A percentile compares a stretch with the other conserved stretches of the same genome.
These are phyloP conservation scores for Dittrichia graveolens DNA, from an alignment of 129 eudicot genomes.

Conservation along the genomic window DNA sequence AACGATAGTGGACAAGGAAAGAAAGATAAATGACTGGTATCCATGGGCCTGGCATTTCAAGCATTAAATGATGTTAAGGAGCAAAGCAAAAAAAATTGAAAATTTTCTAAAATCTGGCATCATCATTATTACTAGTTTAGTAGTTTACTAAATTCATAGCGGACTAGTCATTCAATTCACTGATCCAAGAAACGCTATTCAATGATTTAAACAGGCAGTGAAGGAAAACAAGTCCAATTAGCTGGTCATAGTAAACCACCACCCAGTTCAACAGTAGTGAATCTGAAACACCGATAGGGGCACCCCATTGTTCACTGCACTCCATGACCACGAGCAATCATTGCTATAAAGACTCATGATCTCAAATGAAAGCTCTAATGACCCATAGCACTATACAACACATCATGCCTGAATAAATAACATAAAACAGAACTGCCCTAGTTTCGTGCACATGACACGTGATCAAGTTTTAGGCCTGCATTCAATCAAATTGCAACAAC, in stretches of 20 bases:
- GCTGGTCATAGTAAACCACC: not conserved
- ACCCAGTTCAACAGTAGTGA: slow-evolving; percentile 7
- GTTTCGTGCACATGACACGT: slow-evolving; percentile 18
- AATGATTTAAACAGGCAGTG: not conserved
- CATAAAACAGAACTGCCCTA: slow-evolving; percentile 31
- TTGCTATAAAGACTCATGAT: slow-evolving; percentile 22
- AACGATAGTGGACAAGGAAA: slow-evolving; percentile 9
- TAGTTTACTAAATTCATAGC: not conserved
- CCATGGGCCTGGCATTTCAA: slow-evolving; percentile 10
- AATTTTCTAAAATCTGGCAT: slow-evolving; percentile 4
- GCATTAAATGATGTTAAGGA: slow-evolving; percentile 24
- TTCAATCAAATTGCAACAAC: slow-evolving; percentile 41
- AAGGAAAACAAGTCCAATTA: slow-evolving; percentile 5
- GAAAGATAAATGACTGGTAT: slow-evolving; percentile 16
- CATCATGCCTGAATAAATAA: slow-evolving; percentile 1
- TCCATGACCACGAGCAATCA: slow-evolving; percentile 10
- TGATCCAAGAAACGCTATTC: not conserved
- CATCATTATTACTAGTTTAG: slow-evolving; percentile 12
- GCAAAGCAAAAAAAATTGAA: slow-evolving; percentile 6
- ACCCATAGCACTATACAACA: slow-evolving; percentile 19
- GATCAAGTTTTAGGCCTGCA: slow-evolving; percentile 27
- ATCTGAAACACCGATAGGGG: slow-evolving; percentile 10
- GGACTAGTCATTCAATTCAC: slow-evolving; percentile 6
- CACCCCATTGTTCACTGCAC: slow-evolving; percentile 24
- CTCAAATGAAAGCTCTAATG: slow-evolving; percentile 18